Percentiles rank a stretch among this genome's conserved stretches.
phyloP scores from a whole-genome alignment of 1,284 basidiomycete species.

The Papiliotrema nemorosa region DNA sequence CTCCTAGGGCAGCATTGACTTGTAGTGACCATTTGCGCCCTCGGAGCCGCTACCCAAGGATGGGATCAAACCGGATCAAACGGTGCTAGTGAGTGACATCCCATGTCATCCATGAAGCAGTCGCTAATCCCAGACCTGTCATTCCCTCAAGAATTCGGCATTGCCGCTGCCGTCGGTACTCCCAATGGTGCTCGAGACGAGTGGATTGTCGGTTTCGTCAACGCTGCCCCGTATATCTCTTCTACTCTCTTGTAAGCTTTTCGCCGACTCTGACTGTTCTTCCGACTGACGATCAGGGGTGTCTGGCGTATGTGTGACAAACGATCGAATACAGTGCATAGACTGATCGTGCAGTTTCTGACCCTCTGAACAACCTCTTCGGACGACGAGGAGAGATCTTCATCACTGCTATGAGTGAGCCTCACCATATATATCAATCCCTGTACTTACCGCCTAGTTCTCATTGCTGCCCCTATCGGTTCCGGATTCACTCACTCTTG shows the following conservation, averaged over 20 bases:
- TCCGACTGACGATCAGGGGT: too few relatives aligned
- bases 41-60: slow-evolving; percentile 50
- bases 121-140: too few relatives aligned
- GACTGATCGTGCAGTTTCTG: slow-evolving; percentile 28
- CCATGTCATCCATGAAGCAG: too few relatives aligned
- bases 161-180: slow-evolving; percentile 47
- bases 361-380: slow-evolving; percentile 42
- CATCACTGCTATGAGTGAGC: slow-evolving; percentile 60
- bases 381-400: slow-evolving; percentile 66
- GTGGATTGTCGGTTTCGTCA: slow-evolving; percentile 71
- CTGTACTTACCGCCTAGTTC: too few relatives aligned
- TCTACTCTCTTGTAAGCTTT: slow-evolving; percentile 41
- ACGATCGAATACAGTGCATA: neutral
- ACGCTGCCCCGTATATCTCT: slow-evolving; percentile 68
- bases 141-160: slow-evolving; percentile 63
- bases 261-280: too few relatives aligned
- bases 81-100: too few relatives aligned
- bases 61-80: slow-evolving; percentile 48
- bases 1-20: too few relatives aligned
- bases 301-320: neutral
- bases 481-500: slow-evolving; percentile 59
- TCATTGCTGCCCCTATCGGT: slow-evolving; percentile 56
- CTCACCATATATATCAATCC: too few relatives aligned
- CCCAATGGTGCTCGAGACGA: slow-evolving; percentile 56
- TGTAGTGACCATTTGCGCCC: slow-evolving; percentile 28